Evolutionary conservation across 129 eudicot species (phyloP), one percentile per base, ranked within the genome.

Genomic region (Scalesia atractyloides): DNA sequence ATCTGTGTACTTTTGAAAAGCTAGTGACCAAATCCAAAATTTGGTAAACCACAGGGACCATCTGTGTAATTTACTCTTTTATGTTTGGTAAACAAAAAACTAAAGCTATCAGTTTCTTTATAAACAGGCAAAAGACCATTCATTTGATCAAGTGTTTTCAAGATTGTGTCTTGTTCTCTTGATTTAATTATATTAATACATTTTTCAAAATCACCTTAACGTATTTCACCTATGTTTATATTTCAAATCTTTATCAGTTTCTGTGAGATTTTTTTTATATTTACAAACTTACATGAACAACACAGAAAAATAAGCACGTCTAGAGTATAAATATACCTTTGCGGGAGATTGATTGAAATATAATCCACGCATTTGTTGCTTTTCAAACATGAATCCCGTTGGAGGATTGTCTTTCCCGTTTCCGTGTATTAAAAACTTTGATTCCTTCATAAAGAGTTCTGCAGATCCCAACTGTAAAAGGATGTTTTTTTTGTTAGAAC

Each of bases 311-410:
- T 5, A 52, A 5, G 1, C 64, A 11, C 3, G 5, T 2, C 19
- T 6, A 2, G 66, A 60, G 44, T n/a, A 5, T 49, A 44, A 33
- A 22, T 5, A 62, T 88, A 95, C 98, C 96, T 94, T 94, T 51
- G 96, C 13, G 73, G 97, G 96, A 59, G 96, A 88, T 44, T 95
- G 97, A 73, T 90, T 90, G 66, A 95, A 95, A 71, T 95, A 90
- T 68, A 95, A 73, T 16, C 95, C 99, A 69, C 83, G 92, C 91
- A 90, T 84, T 60, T 84, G 94, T 81, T 95, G 89, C 79, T 88
- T 95, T 76, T 88, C 99, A 33, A 95, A 90, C 97, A 86, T 90
- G 83, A 95, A 88, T 24, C 94, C 96, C 7, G 99, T 95, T n/a
- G 99, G 86, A 62, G 99, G 94, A 52, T 95, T 87, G 82, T 88